A percentile compares a stretch with the other conserved stretches of the same genome.
Conservation (phyloP, 352 stramenopile species). For the Phytophthora gonapodyides region DNA sequence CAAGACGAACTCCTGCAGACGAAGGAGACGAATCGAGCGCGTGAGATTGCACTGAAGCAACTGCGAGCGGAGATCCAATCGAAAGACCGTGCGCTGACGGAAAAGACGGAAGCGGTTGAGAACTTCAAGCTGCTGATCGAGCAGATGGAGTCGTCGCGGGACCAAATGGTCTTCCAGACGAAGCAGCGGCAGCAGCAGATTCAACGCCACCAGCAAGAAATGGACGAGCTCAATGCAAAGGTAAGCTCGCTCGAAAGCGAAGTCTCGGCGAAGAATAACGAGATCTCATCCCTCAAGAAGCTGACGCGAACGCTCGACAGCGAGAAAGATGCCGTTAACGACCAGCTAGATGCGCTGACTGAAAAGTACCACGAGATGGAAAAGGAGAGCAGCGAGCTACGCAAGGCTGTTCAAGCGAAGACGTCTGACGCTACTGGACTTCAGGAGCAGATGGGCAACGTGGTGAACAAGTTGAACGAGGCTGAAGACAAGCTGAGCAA, state of each 20-base stretch:
- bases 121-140: conserved; percentile 79
- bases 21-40: conserved; percentile 54
- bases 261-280: conserved; percentile 40
- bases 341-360: conserved; percentile 72
- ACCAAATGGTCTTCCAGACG: conserved; percentile 77
- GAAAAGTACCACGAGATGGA: conserved; percentile 72
- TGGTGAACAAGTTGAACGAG: conserved; percentile 66
- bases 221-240: conserved; percentile 57
- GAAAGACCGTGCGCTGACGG: conserved; percentile 60
- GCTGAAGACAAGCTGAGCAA: conserved; percentile 52
- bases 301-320: conserved; percentile 65
- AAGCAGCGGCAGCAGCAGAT: conserved; percentile 76
- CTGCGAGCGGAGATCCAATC: conserved; percentile 59
- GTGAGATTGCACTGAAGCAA: conserved; percentile 62
- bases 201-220: conserved; percentile 59
- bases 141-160: conserved; percentile 83
- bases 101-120: conserved; percentile 67
- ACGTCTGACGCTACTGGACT: conserved; percentile 42
- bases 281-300: conserved; percentile 72
- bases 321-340: conserved; percentile 75
- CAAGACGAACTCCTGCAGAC: conserved; percentile 66
- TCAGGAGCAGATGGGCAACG: conserved; percentile 58
- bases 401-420: conserved; percentile 40
- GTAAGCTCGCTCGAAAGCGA: conserved; percentile 52
- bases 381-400: conserved; percentile 52